Conservation (phyloP, 768 basidiomycete species). For the Plicaturopsis crispa region DNA sequence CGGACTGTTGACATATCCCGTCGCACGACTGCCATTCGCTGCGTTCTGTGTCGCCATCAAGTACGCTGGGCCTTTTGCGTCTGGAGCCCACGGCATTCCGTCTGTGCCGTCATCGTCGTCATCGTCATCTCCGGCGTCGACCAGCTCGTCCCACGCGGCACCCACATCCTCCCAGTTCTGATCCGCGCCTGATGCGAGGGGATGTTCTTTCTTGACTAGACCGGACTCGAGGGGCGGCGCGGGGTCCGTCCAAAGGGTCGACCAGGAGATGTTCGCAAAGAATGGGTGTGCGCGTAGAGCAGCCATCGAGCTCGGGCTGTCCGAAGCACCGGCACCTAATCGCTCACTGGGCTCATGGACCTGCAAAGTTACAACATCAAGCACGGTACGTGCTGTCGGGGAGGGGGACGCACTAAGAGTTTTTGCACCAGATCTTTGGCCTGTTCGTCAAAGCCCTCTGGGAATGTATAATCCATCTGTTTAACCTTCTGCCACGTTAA, state of each 20-base stretch:
- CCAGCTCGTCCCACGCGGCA: slow-evolving; percentile 45
- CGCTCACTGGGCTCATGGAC: slow-evolving; percentile 51
- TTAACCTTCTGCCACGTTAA: slow-evolving; percentile 95
- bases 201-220: slow-evolving; percentile 39
- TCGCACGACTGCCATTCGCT: slow-evolving; percentile 11
- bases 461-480: slow-evolving; percentile 78
- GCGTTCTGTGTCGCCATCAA: slow-evolving; percentile 15
- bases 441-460: slow-evolving; percentile 74
- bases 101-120: slow-evolving; percentile 23
- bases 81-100: slow-evolving; percentile 46
- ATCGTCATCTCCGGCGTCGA: slow-evolving; percentile 15
- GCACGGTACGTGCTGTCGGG: no score
- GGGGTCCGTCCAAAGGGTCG: slow-evolving; percentile 55
- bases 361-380: slow-evolving; percentile 26
- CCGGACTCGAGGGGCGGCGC: slow-evolving; percentile 54
- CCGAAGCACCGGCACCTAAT: slow-evolving; percentile 46
- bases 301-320: slow-evolving; percentile 26
- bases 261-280: slow-evolving; percentile 53
- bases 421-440: slow-evolving; percentile 75
- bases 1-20: slow-evolving; percentile 13
- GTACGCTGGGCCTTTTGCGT: slow-evolving; percentile 29
- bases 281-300: slow-evolving; percentile 57
- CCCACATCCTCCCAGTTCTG: slow-evolving; percentile 47
- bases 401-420: slow-evolving; percentile 54
- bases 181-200: slow-evolving; percentile 21